Conservation (phyloP, 1,284 basidiomycete genomes). For the Fomitopsis palustris region DNA sequence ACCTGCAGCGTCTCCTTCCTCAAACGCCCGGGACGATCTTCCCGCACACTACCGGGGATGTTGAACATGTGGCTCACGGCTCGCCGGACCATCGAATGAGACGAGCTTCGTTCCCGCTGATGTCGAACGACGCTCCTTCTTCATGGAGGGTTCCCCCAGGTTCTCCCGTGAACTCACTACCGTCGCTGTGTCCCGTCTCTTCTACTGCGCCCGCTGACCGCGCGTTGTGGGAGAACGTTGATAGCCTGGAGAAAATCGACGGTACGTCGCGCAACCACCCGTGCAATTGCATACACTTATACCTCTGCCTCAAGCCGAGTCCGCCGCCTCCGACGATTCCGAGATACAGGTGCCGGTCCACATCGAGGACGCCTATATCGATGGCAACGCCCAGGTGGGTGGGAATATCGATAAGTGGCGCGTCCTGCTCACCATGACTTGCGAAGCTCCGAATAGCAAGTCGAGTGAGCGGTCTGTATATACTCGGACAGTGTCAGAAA, state of each 20-base stretch:
- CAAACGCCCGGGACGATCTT: conserved; percentile 1
- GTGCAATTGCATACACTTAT: neutral
- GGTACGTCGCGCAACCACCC: neutral
- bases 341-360: neutral
- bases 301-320: neutral
- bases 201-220: neutral
- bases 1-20: conserved; percentile 14
- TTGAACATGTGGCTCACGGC: neutral
- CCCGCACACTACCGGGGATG: neutral
- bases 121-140: conserved; percentile 6
- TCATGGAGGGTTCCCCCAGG: conserved; percentile 2
- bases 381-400: conserved; percentile 8
- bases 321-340: conserved; percentile 6
- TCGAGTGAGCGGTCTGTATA: conserved; percentile 7
- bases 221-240: conserved; percentile 5
- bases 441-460: conserved; percentile 2
- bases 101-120: conserved; percentile 9
- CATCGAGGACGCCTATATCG: conserved; percentile 7
- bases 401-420: neutral
- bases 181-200: neutral
- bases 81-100: conserved; percentile 6
- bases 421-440: neutral
- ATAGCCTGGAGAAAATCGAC: conserved; percentile 9
- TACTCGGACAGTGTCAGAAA: conserved; percentile 6
- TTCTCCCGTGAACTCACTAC: conserved; percentile 2